Base-by-base conservation (phyloP, 345 rosid species). In the Jatropha curcas region DNA sequence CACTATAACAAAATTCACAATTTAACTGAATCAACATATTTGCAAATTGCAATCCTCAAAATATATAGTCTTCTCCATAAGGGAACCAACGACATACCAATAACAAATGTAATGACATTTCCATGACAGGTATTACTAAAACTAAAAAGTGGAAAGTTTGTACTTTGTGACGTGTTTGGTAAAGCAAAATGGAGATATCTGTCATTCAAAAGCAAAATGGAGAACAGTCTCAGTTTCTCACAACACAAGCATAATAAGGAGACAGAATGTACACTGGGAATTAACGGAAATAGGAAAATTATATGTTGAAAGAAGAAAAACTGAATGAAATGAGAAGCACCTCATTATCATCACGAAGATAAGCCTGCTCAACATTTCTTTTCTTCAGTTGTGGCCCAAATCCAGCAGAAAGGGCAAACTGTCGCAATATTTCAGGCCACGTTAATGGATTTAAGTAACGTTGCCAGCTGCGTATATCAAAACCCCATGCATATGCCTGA, bases 401-500 rank as follows among this genome's bases (percentile, higher is more conserved):
- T 61, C 97, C 95, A 16, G 97, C 91, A 72, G 95, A 88, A 31
- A 91, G 80, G 76, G 89, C 93, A 17, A 93, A 77, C 76, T 93
- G 98, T 70, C 97, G 83, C 85, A 93, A 78, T 72, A 93, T 88
- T 74, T 93, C 98, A 71, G 97, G 96, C 98, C 98, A 93, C 28
- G 98, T 91, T 68, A 88, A 77, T 45, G 79, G 84, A 80, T 89
- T 91, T 84, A 93, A 76, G 85, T 89, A 86, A 63, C 79, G 68
- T 73, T 86, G 88, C 98, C 98, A 93, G 76, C 86, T 88, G 67
- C 83, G 81, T 71, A 91, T 84, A 78, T 89, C 92, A 79, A 91
- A 93, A n/a, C 98, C 97, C 98, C 98, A 93, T 46, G 91, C 84
- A 76, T 86, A 91, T 51, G 97, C 98, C 97, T 93, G 75, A 67